Evolutionary conservation across 768 basidiomycete genomes (phyloP), one percentile per base, ranked within the genome.

Genomic region (Boletus pseudo-olivaceus): DNA sequence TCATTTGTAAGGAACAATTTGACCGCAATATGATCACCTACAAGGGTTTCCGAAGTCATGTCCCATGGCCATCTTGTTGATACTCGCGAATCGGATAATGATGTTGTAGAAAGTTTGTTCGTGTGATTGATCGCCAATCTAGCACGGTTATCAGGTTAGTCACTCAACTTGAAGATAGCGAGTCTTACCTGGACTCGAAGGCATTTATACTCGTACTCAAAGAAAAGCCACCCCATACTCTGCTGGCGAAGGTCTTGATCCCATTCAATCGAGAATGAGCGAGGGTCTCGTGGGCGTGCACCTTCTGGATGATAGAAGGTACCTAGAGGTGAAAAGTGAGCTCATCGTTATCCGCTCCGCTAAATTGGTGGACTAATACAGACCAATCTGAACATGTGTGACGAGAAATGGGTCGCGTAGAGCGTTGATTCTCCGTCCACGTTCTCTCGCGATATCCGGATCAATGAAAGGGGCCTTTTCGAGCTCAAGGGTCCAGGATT

Each of bases 261-360:
- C 79, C 83, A 89, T 68, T 92, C 90, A 5, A 83, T 71, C 0
- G 88, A 90, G 65, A 87, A 92, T 3, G 76, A 73, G 9, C 83
- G 79, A 17, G 76, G 67, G 17, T 61, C 61, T 41, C 69, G 68
- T 8, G 63, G 70, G 8, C 57, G 27, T 26, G 67, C 61, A 38
- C 32, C 44, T n/a, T 19, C 27, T 2, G 69, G 60, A 12, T 60
- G 65, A 53, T 72, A 72, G 33, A 69, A 72, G 7, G 47, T 57
- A 10, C 69, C 69, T 70, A 26, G 26, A 30, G 27, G 32, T 23
- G 9, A 29, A 58, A 19, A 34, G 14, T 37, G 40, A 60, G 50
- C 32, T n/a, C 14, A 15, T 44, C 20, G 8, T 5, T 17, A 40
- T 35, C 39, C 20, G 32, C 12, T 37, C 14, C 10, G 11, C 34